Conservation (phyloP, 305 asterid species). For the Ajuga reptans region DNA sequence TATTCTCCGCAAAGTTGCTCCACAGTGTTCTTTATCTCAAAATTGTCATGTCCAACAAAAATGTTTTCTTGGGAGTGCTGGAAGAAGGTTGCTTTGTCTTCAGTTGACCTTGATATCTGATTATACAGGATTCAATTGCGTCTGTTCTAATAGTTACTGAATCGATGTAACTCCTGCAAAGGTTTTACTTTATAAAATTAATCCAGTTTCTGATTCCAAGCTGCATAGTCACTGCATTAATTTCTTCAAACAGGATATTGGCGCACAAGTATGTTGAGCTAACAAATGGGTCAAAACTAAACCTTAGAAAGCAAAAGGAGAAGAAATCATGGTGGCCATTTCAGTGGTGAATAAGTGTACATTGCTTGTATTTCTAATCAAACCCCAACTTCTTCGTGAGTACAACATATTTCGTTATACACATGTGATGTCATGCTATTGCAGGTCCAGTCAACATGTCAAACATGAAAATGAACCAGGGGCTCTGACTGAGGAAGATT, state of each 20-base stretch:
- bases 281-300: conserved; percentile 52
- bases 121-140: not conserved
- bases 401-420: conserved; percentile 18
- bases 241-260: conserved; percentile 62
- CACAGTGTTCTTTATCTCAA: not conserved
- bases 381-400: conserved; percentile 16
- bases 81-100: conserved; percentile 16
- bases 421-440: conserved; percentile 20
- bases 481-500: conserved; percentile 70
- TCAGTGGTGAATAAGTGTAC: conserved; percentile 55
- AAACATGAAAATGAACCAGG: conserved; percentile 74
- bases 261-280: conserved; percentile 93
- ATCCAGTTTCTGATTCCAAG: conserved; percentile 11
- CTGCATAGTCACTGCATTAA: not conserved
- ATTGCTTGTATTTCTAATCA: conserved; percentile 1
- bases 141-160: conserved; percentile 1
- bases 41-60: not conserved
- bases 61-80: conserved; percentile 3
- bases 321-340: conserved; percentile 89
- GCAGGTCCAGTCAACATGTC: conserved; percentile 60
- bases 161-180: conserved; percentile 4
- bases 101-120: not conserved
- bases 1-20: not conserved
- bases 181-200: conserved; percentile 11
- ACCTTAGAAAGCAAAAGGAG: conserved; percentile 45